Evolutionary conservation across 768 basidiomycete genomes (phyloP).

Genomic region (Infundibulicybe gibba): DNA sequence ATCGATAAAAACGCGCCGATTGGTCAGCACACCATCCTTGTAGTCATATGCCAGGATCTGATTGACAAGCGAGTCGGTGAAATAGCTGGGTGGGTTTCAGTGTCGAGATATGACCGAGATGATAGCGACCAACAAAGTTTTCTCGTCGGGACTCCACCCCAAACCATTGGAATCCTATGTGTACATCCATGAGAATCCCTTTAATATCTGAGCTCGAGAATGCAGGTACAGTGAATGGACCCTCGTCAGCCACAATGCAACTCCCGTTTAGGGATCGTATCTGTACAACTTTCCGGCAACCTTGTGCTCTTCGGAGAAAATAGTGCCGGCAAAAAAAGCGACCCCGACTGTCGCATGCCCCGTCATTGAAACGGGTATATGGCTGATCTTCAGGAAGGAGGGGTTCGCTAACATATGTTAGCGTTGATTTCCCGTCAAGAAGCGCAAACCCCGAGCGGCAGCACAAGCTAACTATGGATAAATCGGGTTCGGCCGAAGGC

Average conservation of each 20-base stretch:
- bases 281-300: conserved; percentile 57
- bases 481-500: conserved; percentile 2
- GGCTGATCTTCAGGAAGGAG: conserved; percentile 35
- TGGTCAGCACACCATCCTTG: conserved; percentile 49
- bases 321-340: conserved; percentile 67
- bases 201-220: conserved; percentile 5
- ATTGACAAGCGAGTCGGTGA: conserved; percentile 66
- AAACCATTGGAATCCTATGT: conserved; percentile 61
- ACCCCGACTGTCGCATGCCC: conserved; percentile 61
- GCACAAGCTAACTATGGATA: conserved; percentile 50
- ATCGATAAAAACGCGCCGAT: conserved; percentile 56
- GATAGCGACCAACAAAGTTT: conserved; percentile 44
- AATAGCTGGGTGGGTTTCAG: conserved; percentile 44
- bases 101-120: neutral
- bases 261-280: conserved; percentile 49
- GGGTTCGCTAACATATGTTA: conserved; percentile 51
- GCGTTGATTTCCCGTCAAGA: conserved; percentile 35
- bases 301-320: conserved; percentile 44
- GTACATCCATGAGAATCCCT: conserved; percentile 7
- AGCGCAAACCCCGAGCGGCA: conserved; percentile 53
- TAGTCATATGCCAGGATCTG: conserved; percentile 69
- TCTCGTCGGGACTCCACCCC: conserved; percentile 61
- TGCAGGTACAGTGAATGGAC: conserved; percentile 57
- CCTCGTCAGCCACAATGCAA: conserved; percentile 52
- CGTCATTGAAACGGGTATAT: conserved; percentile 66